Base-by-base conservation (phyloP, 2,329 filamentous ascomycete genomes). In the Madurella mycetomatis region DNA sequence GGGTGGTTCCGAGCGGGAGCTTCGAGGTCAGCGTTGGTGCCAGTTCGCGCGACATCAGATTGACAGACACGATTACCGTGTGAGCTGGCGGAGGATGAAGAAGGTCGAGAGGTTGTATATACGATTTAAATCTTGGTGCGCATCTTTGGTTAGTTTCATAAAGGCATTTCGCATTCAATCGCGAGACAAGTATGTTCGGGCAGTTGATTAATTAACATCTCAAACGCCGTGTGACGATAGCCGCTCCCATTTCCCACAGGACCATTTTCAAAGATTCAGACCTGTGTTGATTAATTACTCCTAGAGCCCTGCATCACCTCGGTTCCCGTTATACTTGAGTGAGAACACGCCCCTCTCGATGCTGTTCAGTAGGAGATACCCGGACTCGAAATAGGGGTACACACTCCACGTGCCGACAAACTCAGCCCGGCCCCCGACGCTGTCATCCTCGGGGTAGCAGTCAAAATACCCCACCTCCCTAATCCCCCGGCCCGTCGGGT, bases 311-410 rank as follows among this genome's bases (percentile, higher is more conserved):
- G 34, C 34, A 37, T 9, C 34, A 4, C 34, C 34, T 11, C 25
- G 11, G 13, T 15, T 37, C 34, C 53, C 53, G 40, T 49, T 58
- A 41, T 53, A 55, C 69, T 77, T 79, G 5, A 80, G 68, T 8
- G 76, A 70, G 47, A 74, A 80, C 3, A 72, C 70, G 50, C 78
- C 77, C 8, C 76, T 66, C 65, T 80, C 77, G 54, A 80, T 80
- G 1, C 73, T 77, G 65, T 80, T 79, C 58, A 80, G 62, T 5
- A 79, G 70, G 51, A 80, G 71, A 59, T 72, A 74, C 1, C 77
- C 77, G 1, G 70, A 74, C 60, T 72, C 71, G 65, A 79, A 80
- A 55, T 66, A 73, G 1, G 75, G 73, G 55, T 77, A 80, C 47
- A 72, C 72, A 18, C 70, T 74, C 77, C 77, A 80, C 1, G 73